These are phyloP conservation scores for Astragalus membranaceus DNA, from an alignment of 306 rosid species.

Conservation along the genomic window DNA sequence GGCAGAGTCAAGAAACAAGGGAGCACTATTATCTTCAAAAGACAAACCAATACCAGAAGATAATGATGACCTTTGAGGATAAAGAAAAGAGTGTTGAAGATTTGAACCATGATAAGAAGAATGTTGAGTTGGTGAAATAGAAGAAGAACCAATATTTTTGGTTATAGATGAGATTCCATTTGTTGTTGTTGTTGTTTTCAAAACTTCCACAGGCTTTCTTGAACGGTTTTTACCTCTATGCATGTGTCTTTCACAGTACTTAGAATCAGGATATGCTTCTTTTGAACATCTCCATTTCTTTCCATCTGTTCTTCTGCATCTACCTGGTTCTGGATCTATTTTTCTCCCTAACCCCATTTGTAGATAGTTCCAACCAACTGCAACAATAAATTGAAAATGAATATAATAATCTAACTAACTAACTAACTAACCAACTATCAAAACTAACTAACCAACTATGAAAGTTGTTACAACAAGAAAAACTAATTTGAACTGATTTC, in stretches of 20 bases:
- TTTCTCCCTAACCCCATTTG: constrained; percentile 84
- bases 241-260: constrained; percentile 97
- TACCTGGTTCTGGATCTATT: constrained; percentile 89
- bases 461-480: too few relatives aligned
- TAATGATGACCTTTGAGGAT: constrained; percentile 33
- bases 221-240: constrained; percentile 97
- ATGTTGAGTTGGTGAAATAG: constrained; percentile 21
- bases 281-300: constrained; percentile 96
- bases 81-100: constrained; percentile 31
- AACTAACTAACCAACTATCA: too few relatives aligned
- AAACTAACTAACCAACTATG: too few relatives aligned
- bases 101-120: constrained; percentile 13
- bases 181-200: constrained; percentile 43
- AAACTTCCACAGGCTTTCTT: constrained; percentile 99
- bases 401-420: too few relatives aligned
- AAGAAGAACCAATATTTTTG: constrained; percentile 9
- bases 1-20: constrained; percentile 52
- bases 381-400: too few relatives aligned
- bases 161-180: constrained; percentile 30
- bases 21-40: constrained; percentile 43
- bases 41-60: constrained; percentile 42
- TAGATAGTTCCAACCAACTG: constrained; percentile 87
- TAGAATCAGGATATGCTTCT: constrained; percentile 81
- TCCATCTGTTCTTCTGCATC: constrained; percentile 94
- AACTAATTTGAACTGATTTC: too few relatives aligned